Percentiles rank a stretch among this genome's conserved stretches.
These are phyloP conservation scores for Schwanniomyces occidentalis DNA, from an alignment of 805 yeast species.

Conservation along the genomic window DNA sequence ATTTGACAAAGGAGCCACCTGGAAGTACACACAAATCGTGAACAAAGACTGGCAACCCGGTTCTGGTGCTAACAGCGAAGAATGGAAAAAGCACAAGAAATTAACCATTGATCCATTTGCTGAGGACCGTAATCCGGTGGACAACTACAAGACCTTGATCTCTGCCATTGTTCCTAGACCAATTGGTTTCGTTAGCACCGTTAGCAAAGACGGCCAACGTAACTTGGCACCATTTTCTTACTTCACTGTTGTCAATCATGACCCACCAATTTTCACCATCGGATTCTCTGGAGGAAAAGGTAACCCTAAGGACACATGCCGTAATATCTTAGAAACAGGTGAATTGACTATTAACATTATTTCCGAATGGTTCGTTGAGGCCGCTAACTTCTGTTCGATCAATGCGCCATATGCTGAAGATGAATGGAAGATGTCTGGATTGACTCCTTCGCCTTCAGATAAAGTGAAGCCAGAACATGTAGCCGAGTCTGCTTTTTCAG, in stretches of 20 bases:
- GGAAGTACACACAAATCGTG: constrained; percentile 23
- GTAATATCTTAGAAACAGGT: constrained; percentile 48
- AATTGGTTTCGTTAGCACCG: constrained; percentile 55
- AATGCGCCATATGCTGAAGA: constrained; percentile 49
- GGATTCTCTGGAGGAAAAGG: constrained; percentile 44
- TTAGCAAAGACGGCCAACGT: constrained; percentile 38
- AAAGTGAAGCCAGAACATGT: constrained; percentile 56
- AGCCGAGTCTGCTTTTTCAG: constrained; percentile 58
- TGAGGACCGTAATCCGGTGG: constrained; percentile 36
- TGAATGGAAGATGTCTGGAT: constrained; percentile 58
- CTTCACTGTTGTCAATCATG: constrained; percentile 46
- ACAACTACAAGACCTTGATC: constrained; percentile 51
- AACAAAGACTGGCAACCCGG: constrained; percentile 45
- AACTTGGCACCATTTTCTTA: constrained; percentile 66
- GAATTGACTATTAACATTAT: constrained; percentile 59
- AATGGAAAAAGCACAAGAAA: constrained; percentile 47
- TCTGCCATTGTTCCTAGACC: constrained; percentile 61
- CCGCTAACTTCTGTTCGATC: constrained; percentile 52
- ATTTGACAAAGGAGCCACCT: constrained; percentile 1
- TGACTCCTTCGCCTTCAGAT: constrained; percentile 45
- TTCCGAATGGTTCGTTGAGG: constrained; percentile 65
- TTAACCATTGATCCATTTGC: constrained; percentile 50
- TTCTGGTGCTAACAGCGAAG: constrained; percentile 44
- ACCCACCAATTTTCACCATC: constrained; percentile 59
- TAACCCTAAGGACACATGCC: constrained; percentile 48